Conservation (phyloP, 257 asterid genomes). For the Coffea eugenioides region DNA sequence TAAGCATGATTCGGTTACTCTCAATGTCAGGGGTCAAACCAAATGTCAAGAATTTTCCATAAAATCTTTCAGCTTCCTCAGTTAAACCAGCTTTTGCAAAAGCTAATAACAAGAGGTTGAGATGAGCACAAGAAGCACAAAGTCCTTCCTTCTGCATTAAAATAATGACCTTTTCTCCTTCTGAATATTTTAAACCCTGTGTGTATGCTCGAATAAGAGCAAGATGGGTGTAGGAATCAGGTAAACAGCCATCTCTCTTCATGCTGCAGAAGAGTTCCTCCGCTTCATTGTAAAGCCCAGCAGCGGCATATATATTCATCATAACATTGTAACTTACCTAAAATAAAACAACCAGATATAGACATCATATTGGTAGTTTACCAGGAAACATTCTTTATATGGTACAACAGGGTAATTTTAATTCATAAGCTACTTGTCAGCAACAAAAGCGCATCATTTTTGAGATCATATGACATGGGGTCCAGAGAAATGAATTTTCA, state of each 20-base stretch:
- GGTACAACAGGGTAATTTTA: neutral
- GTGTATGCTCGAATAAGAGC: conserved; percentile 66
- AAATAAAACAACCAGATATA: conserved; percentile 7
- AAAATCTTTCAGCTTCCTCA: conserved; percentile 60
- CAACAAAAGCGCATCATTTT: too few species aligned
- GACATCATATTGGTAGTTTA: neutral
- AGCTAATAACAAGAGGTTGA: conserved; percentile 50
- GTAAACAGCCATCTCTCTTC: conserved; percentile 46
- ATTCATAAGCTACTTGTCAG: neutral
- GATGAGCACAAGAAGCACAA: conserved; percentile 60
- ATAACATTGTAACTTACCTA: conserved; percentile 77
- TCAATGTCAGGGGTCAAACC: conserved; percentile 53
- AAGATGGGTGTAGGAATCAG: conserved; percentile 64
- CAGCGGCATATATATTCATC: conserved; percentile 57
- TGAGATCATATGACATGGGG: neutral
- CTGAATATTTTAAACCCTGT: conserved; percentile 32
- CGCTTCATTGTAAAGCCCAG: conserved; percentile 61
- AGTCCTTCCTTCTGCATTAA: conserved; percentile 69
- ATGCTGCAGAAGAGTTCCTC: conserved; percentile 53
- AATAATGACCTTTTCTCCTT: conserved; percentile 57
- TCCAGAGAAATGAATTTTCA: neutral
- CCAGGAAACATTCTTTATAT: neutral
- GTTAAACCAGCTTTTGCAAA: conserved; percentile 51
- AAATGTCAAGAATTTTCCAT: conserved; percentile 31
- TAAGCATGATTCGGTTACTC: conserved; percentile 55